These are phyloP conservation scores for Seminavis robusta DNA, from an alignment of 108 stramenopile species.

Conservation along the genomic window DNA sequence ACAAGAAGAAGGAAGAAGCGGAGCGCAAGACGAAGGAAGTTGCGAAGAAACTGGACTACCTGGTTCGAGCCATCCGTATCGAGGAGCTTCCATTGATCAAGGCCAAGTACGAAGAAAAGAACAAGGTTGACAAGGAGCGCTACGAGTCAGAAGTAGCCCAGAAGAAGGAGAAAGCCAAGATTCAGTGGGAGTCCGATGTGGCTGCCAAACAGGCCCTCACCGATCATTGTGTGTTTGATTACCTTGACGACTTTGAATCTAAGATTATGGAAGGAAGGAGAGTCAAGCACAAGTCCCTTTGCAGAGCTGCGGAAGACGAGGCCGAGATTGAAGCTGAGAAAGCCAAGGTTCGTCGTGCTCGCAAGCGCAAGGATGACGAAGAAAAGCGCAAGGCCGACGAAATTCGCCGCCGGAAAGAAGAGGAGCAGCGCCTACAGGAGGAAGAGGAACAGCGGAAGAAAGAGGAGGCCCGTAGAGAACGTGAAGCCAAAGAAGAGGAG, in stretches of 20 bases:
- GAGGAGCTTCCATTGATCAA: conserved; percentile 90
- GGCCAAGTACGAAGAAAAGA: conserved; percentile 64
- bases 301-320: conserved; percentile 56
- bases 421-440: conserved; percentile 50
- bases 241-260: conserved; percentile 60
- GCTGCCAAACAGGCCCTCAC: conserved; percentile 55
- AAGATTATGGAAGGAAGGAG: conserved; percentile 67
- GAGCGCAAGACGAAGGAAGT: conserved; percentile 83
- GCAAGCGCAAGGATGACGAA: conserved; percentile 70
- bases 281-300: conserved; percentile 44
- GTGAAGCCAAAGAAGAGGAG: conserved; percentile 52
- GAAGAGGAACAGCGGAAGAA: conserved; percentile 52
- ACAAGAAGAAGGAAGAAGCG: conserved; percentile 91
- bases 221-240: conserved; percentile 55
- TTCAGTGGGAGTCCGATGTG: conserved; percentile 75
- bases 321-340: conserved; percentile 76
- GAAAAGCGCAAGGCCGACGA: conserved; percentile 33
- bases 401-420: conserved; percentile 38
- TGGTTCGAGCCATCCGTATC: conserved; percentile 92
- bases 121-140: conserved; percentile 58
- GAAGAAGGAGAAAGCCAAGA: conserved; percentile 57
- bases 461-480: conserved; percentile 49
- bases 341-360: conserved; percentile 65
- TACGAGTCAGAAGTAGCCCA: conserved; percentile 75
- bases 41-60: conserved; percentile 87